Evolutionary conservation across 2,329 filamentous ascomycete species (phyloP).

Genomic region (Drechslera avenae): DNA sequence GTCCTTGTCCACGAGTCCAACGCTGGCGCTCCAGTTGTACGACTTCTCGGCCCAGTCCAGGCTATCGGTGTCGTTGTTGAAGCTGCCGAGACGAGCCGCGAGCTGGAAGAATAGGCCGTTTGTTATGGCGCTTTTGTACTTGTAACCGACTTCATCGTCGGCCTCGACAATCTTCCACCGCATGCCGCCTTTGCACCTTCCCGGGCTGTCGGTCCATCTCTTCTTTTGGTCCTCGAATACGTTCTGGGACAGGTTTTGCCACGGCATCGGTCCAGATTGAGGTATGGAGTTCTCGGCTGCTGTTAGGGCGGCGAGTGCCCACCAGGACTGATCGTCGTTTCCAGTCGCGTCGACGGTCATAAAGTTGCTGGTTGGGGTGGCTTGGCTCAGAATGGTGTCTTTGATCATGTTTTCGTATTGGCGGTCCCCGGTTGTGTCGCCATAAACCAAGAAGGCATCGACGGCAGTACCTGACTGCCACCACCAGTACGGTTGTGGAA

Average conservation of each 20-base stretch:
- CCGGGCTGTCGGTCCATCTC: constrained; percentile 67
- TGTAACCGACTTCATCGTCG: constrained; percentile 69
- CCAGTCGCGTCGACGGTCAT: constrained; percentile 54
- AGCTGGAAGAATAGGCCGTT: constrained; percentile 83
- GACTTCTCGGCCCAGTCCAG: constrained; percentile 66
- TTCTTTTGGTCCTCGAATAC: constrained; percentile 71
- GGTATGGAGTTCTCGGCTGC: constrained; percentile 70
- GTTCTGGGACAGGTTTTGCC: constrained; percentile 69
- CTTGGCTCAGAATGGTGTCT: constrained; percentile 33
- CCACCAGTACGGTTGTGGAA: constrained; percentile 35
- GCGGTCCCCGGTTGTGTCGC: constrained; percentile 48
- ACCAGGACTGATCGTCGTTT: constrained; percentile 77
- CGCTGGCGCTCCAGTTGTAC: constrained; percentile 59
- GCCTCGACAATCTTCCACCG: constrained; percentile 76
- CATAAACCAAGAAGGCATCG: constrained; percentile 47
- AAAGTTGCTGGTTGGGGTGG: constrained; percentile 41
- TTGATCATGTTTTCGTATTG: constrained; percentile 47
- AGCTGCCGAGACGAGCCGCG: constrained; percentile 71
- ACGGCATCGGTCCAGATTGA: constrained; percentile 55
- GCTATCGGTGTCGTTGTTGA: constrained; percentile 60
- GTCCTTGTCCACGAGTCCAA: constrained; percentile 55
- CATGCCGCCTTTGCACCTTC: constrained; percentile 67
- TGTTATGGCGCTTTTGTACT: constrained; percentile 79
- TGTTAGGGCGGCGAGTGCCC: constrained; percentile 69
- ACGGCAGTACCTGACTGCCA: constrained; percentile 38